Conservation (phyloP, 345 rosid species). For the Murraya paniculata region DNA sequence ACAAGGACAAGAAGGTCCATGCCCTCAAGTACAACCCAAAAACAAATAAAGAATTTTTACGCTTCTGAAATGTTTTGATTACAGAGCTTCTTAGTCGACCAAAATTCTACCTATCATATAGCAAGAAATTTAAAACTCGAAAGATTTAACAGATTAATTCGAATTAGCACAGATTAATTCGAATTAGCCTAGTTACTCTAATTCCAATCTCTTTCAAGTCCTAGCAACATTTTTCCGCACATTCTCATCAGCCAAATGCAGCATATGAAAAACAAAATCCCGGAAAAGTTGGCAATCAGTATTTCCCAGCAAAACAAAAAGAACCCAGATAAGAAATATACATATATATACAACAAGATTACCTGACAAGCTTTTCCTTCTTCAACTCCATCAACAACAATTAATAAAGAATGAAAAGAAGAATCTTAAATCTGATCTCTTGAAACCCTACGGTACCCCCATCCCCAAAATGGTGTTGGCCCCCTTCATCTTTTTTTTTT, state of each 20-base stretch:
- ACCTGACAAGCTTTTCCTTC: slow-evolving; percentile 62
- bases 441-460: background rate
- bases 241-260: slow-evolving; percentile 13
- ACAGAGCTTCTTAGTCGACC: background rate
- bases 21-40: background rate
- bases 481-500: background rate
- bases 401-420: background rate
- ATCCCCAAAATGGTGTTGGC: background rate
- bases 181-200: background rate
- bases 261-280: background rate
- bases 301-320: slow-evolving; percentile 3
- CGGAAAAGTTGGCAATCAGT: background rate
- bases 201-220: background rate
- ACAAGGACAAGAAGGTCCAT: background rate
- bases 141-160: background rate
- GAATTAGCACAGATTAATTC: background rate
- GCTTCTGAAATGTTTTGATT: background rate
- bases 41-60: background rate
- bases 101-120: background rate
- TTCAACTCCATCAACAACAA: slow-evolving; percentile 47
- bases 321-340: slow-evolving; percentile 19
- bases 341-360: slow-evolving; percentile 10
- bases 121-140: background rate
- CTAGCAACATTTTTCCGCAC: background rate
- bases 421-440: background rate